Conservation (phyloP, 106 monocot genomes). For the Allium cepa region DNA sequence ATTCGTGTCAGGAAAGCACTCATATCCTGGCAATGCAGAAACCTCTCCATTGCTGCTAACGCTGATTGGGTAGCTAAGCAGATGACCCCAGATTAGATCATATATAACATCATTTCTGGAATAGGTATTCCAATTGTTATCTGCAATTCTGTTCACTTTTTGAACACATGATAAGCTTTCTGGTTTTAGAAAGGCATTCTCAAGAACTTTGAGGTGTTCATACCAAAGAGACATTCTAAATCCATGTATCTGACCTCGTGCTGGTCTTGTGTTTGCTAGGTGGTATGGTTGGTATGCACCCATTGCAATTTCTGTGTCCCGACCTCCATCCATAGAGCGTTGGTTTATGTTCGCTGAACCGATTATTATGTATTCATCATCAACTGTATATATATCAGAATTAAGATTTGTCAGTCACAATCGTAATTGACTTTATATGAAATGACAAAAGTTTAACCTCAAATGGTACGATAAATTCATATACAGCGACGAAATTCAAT, state of each 20-base stretch:
- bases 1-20: slow-evolving; percentile 20
- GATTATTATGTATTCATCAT: slow-evolving; percentile 23
- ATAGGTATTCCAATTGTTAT: slow-evolving; percentile 6
- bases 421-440: too few species aligned
- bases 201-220: slow-evolving; percentile 34
- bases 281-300: slow-evolving; percentile 22
- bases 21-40: background rate
- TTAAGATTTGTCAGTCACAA: too few species aligned
- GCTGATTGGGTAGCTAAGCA: slow-evolving; percentile 17
- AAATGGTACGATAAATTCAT: too few species aligned
- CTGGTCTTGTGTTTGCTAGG: slow-evolving; percentile 4
- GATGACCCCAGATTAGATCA: slow-evolving; percentile 4
- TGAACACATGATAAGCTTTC: slow-evolving; percentile 14
- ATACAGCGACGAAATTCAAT: too few species aligned
- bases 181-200: slow-evolving; percentile 9
- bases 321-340: slow-evolving; percentile 27
- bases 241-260: slow-evolving; percentile 41
- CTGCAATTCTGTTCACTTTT: slow-evolving; percentile 14
- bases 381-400: slow-evolving; percentile 7
- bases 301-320: slow-evolving; percentile 25
- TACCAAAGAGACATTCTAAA: slow-evolving; percentile 51
- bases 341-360: slow-evolving; percentile 30
- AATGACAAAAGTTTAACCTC: too few species aligned
- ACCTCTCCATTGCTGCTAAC: slow-evolving; percentile 5
- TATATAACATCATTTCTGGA: background rate